phyloP scores from a whole-genome alignment of 1,284 basidiomycete species.

The Ustilago cynodontis region DNA sequence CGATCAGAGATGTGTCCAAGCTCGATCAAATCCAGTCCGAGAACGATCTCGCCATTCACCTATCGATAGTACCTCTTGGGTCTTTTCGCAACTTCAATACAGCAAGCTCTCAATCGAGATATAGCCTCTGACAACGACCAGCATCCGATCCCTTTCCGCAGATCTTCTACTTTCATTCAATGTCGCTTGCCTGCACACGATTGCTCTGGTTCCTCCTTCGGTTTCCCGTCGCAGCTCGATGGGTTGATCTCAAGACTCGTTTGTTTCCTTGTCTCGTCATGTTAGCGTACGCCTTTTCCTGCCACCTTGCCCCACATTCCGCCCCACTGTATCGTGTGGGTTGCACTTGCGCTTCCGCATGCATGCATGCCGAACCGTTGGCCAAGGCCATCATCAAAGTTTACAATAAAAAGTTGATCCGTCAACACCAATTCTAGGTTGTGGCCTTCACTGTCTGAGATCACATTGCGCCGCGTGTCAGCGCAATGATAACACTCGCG shows the following conservation, averaged over 20 bases:
- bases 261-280: neutral
- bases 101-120: neutral
- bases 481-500: neutral
- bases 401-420: neutral
- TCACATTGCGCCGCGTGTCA: neutral
- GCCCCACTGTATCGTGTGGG: constrained; percentile 22
- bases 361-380: constrained; percentile 27
- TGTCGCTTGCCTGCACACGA: neutral
- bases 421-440: neutral
- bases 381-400: constrained; percentile 31
- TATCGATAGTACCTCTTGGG: neutral
- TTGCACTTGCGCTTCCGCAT: constrained; percentile 53
- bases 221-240: too few relatives aligned
- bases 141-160: neutral
- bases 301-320: neutral
- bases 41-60: neutral
- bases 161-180: neutral
- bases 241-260: too few relatives aligned
- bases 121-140: neutral
- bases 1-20: neutral
- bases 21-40: neutral
- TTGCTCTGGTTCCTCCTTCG: neutral
- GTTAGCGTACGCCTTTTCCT: neutral
- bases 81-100: neutral
- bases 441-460: neutral